A percentile compares a stretch with the other conserved stretches of the same genome.
Conservation (phyloP, 208 protist species). For the Phytomonas sp. region DNA sequence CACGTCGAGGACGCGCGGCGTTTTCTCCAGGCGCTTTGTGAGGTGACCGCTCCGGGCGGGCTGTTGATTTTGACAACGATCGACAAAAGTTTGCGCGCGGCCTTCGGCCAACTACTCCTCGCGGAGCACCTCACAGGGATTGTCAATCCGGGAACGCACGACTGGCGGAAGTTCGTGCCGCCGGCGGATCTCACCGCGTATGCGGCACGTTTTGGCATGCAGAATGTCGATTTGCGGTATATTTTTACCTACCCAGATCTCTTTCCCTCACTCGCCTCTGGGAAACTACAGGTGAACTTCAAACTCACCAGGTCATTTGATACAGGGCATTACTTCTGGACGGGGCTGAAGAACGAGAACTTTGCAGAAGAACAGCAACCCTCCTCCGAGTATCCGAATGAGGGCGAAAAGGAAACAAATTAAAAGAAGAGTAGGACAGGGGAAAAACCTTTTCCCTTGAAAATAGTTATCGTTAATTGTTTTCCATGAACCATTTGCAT, state of each 20-base stretch:
- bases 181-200: conserved; percentile 62
- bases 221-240: conserved; percentile 58
- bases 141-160: conserved; percentile 84
- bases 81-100: conserved; percentile 80
- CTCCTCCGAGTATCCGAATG: neutral
- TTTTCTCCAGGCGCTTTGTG: conserved; percentile 75
- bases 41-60: conserved; percentile 80
- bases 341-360: conserved; percentile 37
- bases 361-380: neutral
- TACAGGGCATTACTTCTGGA: conserved; percentile 83
- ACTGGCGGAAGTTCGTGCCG: conserved; percentile 88
- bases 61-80: conserved; percentile 89
- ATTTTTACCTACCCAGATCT: conserved; percentile 62
- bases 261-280: conserved; percentile 37
- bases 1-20: conserved; percentile 81
- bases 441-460: neutral
- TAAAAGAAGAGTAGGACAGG: neutral
- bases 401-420: neutral
- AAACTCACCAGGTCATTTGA: conserved; percentile 41
- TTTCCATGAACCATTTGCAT: neutral
- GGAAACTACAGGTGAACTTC: conserved; percentile 65
- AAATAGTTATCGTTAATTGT: conserved; percentile 6
- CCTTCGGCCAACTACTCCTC: conserved; percentile 59
- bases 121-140: conserved; percentile 83
- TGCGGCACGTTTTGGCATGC: conserved; percentile 33